A percentile compares a stretch with the other conserved stretches of the same genome.
phyloP scores from a whole-genome alignment of 2,329 filamentous ascomycete species.

The Stachybotrys echinatus region DNA sequence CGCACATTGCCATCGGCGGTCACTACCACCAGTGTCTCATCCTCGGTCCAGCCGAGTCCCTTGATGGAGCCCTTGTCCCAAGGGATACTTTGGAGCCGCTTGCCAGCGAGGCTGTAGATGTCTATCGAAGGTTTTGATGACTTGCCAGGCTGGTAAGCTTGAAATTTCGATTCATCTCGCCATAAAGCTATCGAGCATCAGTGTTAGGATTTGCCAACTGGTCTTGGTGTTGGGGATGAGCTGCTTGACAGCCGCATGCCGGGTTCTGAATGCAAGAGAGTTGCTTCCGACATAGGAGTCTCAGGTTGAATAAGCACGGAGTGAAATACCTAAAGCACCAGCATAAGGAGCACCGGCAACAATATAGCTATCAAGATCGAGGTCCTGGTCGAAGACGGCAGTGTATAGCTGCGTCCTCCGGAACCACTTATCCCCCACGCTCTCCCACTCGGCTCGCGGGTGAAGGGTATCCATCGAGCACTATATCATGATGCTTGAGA shows the following conservation, averaged over 20 bases:
- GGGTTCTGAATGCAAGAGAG: background rate
- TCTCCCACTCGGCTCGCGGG: slow-evolving; percentile 89
- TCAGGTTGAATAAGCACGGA: too few species aligned
- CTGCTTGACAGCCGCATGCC: too few species aligned
- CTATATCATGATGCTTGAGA: slow-evolving; percentile 20
- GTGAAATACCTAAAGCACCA: slow-evolving; percentile 75
- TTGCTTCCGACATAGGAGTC: background rate
- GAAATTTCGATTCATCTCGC: slow-evolving; percentile 80
- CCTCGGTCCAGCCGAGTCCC: slow-evolving; percentile 92
- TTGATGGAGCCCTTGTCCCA: slow-evolving; percentile 90
- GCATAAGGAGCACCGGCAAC: slow-evolving; percentile 89
- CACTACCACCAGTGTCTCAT: slow-evolving; percentile 85
- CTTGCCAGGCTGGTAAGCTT: slow-evolving; percentile 68
- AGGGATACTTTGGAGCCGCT: slow-evolving; percentile 76
- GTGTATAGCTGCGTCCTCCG: slow-evolving; percentile 92
- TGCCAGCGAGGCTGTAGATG: slow-evolving; percentile 89
- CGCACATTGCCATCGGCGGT: slow-evolving; percentile 86
- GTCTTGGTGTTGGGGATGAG: too few species aligned
- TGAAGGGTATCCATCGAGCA: slow-evolving; percentile 50
- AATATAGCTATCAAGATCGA: slow-evolving; percentile 92
- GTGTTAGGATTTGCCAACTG: background rate
- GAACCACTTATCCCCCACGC: slow-evolving; percentile 89
- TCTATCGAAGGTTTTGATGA: slow-evolving; percentile 80
- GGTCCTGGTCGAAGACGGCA: slow-evolving; percentile 83
- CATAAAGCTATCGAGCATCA: slow-evolving; percentile 62